Base-by-base conservation (phyloP, 345 rosid species). In the Turritis glabra region DNA sequence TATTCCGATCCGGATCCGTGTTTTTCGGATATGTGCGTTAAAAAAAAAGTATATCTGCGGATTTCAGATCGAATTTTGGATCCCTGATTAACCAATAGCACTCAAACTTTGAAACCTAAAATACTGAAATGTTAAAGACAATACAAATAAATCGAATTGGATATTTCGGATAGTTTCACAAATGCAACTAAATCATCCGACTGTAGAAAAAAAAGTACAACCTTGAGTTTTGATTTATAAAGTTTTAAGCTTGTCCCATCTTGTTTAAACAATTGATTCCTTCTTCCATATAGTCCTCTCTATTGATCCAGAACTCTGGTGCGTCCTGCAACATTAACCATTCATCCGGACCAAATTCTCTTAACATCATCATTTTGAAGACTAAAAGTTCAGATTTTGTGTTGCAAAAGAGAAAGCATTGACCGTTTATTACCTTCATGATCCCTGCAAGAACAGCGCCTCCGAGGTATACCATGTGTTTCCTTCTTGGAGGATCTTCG, bases 371-470 rank as follows among this genome's bases (percentile, higher is more conserved):
- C 32, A 48, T 50, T 72, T 35, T 22, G 29, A 19, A n/a, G 22
- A 64, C 43, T 38, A 26, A 2, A 21, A 23, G 7, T 21, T 44
- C 58, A 25, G 14, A 3, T 37, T 37, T 37, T 5, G 40, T 12
- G 46, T 14, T 5, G 40, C 13, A 11, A 30, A 64, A 77, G 67
- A 40, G 19, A 59, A 65, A 73, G 48, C 0, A 69, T 33, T 66
- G 18, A 74, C 21, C 51, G 35, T 21, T 11, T 7, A 23, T 21
- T 67, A 94, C 99, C 97, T 90, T 95, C 97, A 92, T 95, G 79
- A 95, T 95, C 64, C 97, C 98, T 5, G 99, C 99, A 73, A 95
- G 96, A 81, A 90, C 97, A 33, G 97, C 97, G 21, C 97, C 99
- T 68, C 99, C 99, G 8, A 95, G 86, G 84, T 95, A 95, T 22